Percentiles rank a stretch among this genome's conserved stretches.
Conservation (phyloP, 2,329 filamentous ascomycete species). For the Hypoxylon sp. region DNA sequence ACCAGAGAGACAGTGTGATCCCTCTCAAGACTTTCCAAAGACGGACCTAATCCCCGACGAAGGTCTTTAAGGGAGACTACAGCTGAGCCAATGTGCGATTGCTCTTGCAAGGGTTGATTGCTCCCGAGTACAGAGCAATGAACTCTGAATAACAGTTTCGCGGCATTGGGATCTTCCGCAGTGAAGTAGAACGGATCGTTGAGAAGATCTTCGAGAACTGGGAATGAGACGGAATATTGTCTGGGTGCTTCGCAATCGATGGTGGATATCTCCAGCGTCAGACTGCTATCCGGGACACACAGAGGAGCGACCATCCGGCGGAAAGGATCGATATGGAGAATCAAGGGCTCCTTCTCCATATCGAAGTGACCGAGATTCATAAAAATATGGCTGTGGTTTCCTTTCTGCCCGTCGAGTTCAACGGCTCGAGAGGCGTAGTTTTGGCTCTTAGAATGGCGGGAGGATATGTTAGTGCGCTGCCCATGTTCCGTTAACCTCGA, state of each 20-base stretch:
- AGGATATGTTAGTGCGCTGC: background rate
- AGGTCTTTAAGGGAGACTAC: background rate
- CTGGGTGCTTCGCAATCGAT: background rate
- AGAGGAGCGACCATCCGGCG: background rate
- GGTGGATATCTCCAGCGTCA: background rate
- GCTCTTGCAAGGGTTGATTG: background rate
- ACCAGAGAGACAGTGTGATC: background rate
- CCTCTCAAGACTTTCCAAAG: background rate
- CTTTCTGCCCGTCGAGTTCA: background rate
- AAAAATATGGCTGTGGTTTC: background rate
- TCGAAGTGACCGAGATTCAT: background rate
- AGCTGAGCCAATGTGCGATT: background rate
- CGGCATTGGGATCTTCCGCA: background rate
- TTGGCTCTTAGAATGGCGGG: background rate
- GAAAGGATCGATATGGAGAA: background rate
- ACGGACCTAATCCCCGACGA: background rate
- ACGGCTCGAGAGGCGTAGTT: background rate
- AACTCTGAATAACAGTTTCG: background rate
- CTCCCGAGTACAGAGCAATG: background rate
- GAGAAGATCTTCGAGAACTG: background rate
- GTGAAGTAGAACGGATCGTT: background rate
- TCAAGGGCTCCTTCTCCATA: background rate
- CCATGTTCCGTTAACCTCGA: background rate
- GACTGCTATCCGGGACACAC: background rate
- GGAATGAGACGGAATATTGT: background rate